phyloP scores from a whole-genome alignment of 805 yeast species.

The Teunomyces pallodes region DNA sequence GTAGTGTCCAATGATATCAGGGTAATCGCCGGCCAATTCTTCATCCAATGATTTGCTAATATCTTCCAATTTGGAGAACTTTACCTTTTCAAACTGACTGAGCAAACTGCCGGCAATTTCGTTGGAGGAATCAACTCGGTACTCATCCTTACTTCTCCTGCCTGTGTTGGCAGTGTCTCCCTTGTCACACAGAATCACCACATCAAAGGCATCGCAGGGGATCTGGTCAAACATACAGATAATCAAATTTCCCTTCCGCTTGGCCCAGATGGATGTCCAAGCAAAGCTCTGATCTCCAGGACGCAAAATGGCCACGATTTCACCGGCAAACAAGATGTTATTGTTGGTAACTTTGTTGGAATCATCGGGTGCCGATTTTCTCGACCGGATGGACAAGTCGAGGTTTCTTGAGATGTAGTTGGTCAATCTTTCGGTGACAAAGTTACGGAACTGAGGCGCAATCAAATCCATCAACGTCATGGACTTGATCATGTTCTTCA shows the following conservation, averaged over 20 bases:
- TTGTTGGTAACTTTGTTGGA: slow-evolving; percentile 17
- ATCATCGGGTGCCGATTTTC: slow-evolving; percentile 7
- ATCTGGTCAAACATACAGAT: slow-evolving; percentile 88
- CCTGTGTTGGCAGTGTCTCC: slow-evolving; percentile 2
- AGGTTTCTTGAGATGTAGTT: slow-evolving; percentile 18
- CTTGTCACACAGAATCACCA: slow-evolving; percentile 13
- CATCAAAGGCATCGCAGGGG: slow-evolving; percentile 42
- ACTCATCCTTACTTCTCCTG: slow-evolving; percentile 8
- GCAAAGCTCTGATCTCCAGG: slow-evolving; percentile 61
- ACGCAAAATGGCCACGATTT: slow-evolving; percentile 74
- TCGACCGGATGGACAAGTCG: slow-evolving; percentile 15
- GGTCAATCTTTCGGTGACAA: slow-evolving; percentile 58
- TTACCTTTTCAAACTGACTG: slow-evolving; percentile 13
- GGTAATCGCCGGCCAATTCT: slow-evolving; percentile 15
- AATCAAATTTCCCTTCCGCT: slow-evolving; percentile 63
- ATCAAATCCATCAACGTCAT: slow-evolving; percentile 72
- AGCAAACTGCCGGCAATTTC: slow-evolving; percentile 38
- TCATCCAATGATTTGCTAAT: slow-evolving; percentile 27
- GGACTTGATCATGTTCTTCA: slow-evolving; percentile 58
- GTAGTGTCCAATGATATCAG: slow-evolving; percentile 1
- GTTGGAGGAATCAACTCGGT: slow-evolving; percentile 22
- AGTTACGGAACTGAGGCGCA: slow-evolving; percentile 70
- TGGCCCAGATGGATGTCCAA: slow-evolving; percentile 92
- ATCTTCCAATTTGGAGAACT: slow-evolving; percentile 14
- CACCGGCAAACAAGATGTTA: slow-evolving; percentile 73